Conservation (phyloP, 225 moss, liverwort and hornwort genomes). For the Pleurozium schreberi region DNA sequence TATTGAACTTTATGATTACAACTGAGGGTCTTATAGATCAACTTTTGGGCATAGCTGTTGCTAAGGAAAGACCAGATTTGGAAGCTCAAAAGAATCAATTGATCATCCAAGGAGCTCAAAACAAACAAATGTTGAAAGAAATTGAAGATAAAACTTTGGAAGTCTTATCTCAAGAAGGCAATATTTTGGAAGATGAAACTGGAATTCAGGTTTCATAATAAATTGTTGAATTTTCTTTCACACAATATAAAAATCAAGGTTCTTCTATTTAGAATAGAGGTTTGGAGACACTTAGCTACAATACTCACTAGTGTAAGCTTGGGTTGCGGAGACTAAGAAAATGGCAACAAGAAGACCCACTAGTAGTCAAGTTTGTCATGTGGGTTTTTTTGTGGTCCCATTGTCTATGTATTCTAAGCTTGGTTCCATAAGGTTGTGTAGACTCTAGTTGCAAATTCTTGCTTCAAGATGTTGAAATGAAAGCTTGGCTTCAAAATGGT, state of each 20-base stretch:
- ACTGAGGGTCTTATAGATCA: constrained; percentile 78
- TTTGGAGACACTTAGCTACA: not conserved
- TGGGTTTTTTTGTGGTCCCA: accelerated
- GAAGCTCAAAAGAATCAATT: constrained; percentile 80
- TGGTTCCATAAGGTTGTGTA: too few species aligned
- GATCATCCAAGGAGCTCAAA: constrained; percentile 80
- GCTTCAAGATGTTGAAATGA: not conserved
- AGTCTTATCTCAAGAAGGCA: constrained; percentile 88
- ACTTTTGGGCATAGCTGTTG: constrained; percentile 70
- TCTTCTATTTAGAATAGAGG: not conserved
- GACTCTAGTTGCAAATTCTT: accelerated
- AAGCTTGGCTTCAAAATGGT: accelerated
- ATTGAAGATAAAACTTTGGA: constrained; percentile 82
- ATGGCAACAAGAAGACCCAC: not conserved
- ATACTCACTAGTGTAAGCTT: accelerated
- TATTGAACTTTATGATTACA: constrained; percentile 90
- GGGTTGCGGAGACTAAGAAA: accelerated
- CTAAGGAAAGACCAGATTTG: constrained; percentile 72
- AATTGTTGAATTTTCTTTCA: accelerated
- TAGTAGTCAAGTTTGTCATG: not conserved
- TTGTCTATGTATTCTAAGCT: accelerated
- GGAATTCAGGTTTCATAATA: constrained; percentile 46
- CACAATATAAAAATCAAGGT: not conserved
- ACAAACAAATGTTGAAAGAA: constrained; percentile 71
- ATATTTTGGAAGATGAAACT: constrained; percentile 83